phyloP scores from a whole-genome alignment of 495 filamentous ascomycete species.

The Aspergillus cristatus region DNA sequence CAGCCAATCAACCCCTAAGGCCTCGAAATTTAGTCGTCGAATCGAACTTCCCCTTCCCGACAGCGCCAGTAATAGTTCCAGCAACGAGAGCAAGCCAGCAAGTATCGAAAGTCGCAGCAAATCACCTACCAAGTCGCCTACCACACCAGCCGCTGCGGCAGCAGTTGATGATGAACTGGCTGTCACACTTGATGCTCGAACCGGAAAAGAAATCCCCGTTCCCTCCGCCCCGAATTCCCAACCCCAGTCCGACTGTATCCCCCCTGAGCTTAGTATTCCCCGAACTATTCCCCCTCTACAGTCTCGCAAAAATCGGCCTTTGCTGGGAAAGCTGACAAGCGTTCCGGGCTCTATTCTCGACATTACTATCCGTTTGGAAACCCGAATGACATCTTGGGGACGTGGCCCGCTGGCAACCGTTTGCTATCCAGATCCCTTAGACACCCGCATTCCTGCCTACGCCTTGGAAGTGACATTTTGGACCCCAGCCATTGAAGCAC shows the following conservation, averaged over 20 bases:
- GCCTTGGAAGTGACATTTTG: slow-evolving; percentile 72
- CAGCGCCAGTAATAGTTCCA: slow-evolving; percentile 37
- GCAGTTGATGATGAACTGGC: slow-evolving; percentile 27
- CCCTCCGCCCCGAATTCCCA: slow-evolving; percentile 12
- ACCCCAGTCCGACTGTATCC: slow-evolving; percentile 8
- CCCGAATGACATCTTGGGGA: slow-evolving; percentile 65
- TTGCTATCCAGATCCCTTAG: slow-evolving; percentile 45
- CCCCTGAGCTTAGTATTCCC: slow-evolving; percentile 1
- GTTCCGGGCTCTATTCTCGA: slow-evolving; percentile 38
- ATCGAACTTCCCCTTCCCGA: slow-evolving; percentile 33
- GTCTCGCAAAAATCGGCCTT: slow-evolving; percentile 29
- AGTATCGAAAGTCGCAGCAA: neutral
- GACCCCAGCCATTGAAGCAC: slow-evolving; percentile 50
- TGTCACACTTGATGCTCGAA: slow-evolving; percentile 34
- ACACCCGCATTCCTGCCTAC: slow-evolving; percentile 67
- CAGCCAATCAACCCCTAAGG: slow-evolving; percentile 23
- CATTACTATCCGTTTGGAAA: slow-evolving; percentile 52
- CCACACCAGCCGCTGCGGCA: slow-evolving; percentile 4
- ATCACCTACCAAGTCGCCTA: slow-evolving; percentile 1
- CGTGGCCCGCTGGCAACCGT: slow-evolving; percentile 53
- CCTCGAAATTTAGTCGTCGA: slow-evolving; percentile 22
- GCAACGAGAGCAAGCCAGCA: slow-evolving; percentile 13
- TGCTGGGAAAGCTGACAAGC: slow-evolving; percentile 36
- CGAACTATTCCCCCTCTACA: slow-evolving; percentile 2
- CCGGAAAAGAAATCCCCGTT: slow-evolving; percentile 27